Evolutionary conservation across 1,139 yeast genomes (phyloP), one percentile per base, ranked within the genome.

Genomic region (Yamadazyma songkhlaensis): DNA sequence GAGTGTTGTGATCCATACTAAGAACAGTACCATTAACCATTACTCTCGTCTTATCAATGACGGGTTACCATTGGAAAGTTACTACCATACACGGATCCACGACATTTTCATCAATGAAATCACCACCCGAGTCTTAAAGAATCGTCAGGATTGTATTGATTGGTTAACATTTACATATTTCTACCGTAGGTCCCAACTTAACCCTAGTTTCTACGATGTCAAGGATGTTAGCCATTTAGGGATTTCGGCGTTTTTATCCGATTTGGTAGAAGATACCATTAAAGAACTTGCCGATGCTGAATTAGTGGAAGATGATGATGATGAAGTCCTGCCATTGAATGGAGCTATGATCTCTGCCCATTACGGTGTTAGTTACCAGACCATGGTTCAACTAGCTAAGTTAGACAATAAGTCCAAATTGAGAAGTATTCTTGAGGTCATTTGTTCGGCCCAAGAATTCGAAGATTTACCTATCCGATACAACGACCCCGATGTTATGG

Each of bases 201-300:
- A 94, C 54, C 97, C 98, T 2, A 81, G 95, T 44, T 94, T 77
- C 55, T 94, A 94, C 54, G 96, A 90, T 14, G 74, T 87, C 20
- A 67, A 68, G 29, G 86, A 81, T 44, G 68, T 74, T 2, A 67
- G 86, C 0, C 79, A 79, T 35, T 62, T 76, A 29, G 95, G 94
- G 0, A 59, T 92, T 10, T 86, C 95, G 1, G 89, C 83, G 40
- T 88, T 72, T 56, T 63, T 92, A 36, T 89, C 97, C 0, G 96
- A 88, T 35, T 55, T 88, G 25, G 84, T 92, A 20, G 97, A 92
- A 52, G 67, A 62, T n/a, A 72, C 88, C 0, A 56, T 92, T 45
- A 72, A 71, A 20, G 95, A 86, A 21, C 64, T 94, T 35, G 65
- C 62, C 2, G 79, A 78, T 3, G 74, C 79, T 1, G 79, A 78